Base-by-base conservation (phyloP, 2,329 filamentous ascomycete species). In the Diaporthe eres region DNA sequence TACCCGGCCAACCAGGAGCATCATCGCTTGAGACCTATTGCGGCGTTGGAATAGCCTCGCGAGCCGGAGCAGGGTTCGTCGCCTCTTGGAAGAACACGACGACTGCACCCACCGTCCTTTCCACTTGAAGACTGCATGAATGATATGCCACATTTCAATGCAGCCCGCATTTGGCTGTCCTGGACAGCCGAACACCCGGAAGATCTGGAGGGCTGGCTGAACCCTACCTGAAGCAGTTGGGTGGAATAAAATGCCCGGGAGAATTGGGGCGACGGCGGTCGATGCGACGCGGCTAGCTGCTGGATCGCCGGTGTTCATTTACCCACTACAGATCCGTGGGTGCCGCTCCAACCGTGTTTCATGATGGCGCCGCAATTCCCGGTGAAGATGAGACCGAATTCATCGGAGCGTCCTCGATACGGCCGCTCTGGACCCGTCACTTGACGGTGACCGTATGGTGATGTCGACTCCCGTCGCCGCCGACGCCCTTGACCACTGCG, bases 291-390 rank as follows among this genome's bases (percentile, higher is more conserved):
- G 47, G 65, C 65, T 68, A 68, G 65, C 31, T 53, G 47, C 49
- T 68, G 47, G 65, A 53, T 53, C 65, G 65, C 65, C 65, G 49
- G 22, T 28, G 22, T 39, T 39, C 65, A 53, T 42, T 53, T 68
- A 68, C 65, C 31, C 65, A 70, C 65, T 37, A 55, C 65, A 70
- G 25, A 55, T 28, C 34, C 47, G 49, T 55, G 37, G 65, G 22
- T 55, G 65, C 65, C 65, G 65, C 47, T 19, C n/a, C 65, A 70
- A 31, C 65, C 65, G 34, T 25, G 65, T 70, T 70, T 70, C 65
- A 70, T 17, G 25, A 70, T 70, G 49, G 34, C 65, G 49, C 34
- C 49, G 65, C 65, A 37, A 6, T 53, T 49, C 49, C 65, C 42
- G 47, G 49, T 12, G 65, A 42, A 28, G 49, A 70, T 53, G 65